Percentiles rank a stretch among this genome's conserved stretches.
These are phyloP conservation scores for Dentipellis fragilis DNA, from an alignment of 768 basidiomycete species.

Conservation along the genomic window DNA sequence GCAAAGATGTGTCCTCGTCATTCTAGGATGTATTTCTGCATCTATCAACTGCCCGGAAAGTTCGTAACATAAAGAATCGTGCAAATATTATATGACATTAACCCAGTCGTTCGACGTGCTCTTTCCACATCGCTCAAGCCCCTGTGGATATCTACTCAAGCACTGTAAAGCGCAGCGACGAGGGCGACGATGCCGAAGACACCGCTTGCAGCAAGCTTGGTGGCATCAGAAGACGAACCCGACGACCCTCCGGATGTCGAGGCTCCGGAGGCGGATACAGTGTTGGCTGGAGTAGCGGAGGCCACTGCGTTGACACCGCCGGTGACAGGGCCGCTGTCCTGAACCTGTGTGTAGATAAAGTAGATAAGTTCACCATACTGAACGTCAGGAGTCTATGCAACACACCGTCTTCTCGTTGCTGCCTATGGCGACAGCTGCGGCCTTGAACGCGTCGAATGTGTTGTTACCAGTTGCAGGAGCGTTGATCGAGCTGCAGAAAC, in stretches of 20 bases:
- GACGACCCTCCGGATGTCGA: not conserved
- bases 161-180: not conserved
- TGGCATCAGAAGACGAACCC: not conserved
- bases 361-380: not conserved
- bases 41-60: too few relatives aligned
- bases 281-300: constrained; percentile 3
- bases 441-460: constrained; percentile 29
- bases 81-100: too few relatives aligned
- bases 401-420: constrained; percentile 25
- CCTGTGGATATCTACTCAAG: too few relatives aligned
- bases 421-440: constrained; percentile 31
- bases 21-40: too few relatives aligned
- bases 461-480: constrained; percentile 33
- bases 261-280: not conserved
- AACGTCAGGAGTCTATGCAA: not conserved
- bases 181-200: not conserved
- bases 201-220: not conserved
- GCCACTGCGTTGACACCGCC: constrained; percentile 25
- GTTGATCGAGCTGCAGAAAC: constrained; percentile 28
- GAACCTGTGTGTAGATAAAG: constrained; percentile 19
- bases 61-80: too few relatives aligned
- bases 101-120: too few relatives aligned
- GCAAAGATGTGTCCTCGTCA: too few relatives aligned
- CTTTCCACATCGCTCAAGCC: too few relatives aligned
- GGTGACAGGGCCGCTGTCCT: constrained; percentile 27